Conservation (phyloP, 495 filamentous ascomycete species). For the Podospora fimiseda region DNA sequence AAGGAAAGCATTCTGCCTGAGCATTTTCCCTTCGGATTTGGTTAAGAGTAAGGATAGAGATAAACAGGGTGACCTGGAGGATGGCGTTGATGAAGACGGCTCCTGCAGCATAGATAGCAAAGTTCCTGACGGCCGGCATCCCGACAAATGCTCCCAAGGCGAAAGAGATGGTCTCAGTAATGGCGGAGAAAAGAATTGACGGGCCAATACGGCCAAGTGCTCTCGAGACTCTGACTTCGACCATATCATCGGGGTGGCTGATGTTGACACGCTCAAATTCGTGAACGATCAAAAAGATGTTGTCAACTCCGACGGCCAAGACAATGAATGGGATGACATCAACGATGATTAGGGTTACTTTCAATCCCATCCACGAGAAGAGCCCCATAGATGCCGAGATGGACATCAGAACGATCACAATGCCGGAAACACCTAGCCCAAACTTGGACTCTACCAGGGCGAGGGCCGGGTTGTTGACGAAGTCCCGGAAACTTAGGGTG, state of each 20-base stretch:
- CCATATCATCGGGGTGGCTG: conserved; percentile 74
- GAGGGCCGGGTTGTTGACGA: conserved; percentile 73
- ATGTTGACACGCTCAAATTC: conserved; percentile 94
- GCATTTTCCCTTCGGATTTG: conserved; percentile 78
- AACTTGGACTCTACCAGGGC: conserved; percentile 93
- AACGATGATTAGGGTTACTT: conserved; percentile 93
- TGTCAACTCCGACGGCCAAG: conserved; percentile 92
- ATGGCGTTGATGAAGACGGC: conserved; percentile 96
- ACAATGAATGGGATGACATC: conserved; percentile 98
- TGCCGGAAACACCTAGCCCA: conserved; percentile 83
- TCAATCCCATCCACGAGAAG: conserved; percentile 82
- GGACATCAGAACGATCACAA: conserved; percentile 93
- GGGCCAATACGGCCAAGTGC: conserved; percentile 92
- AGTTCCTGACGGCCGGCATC: conserved; percentile 96
- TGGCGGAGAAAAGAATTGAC: conserved; percentile 89
- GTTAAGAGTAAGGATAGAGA: conserved; percentile 84
- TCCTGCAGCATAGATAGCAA: conserved; percentile 91
- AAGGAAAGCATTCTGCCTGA: conserved; percentile 92
- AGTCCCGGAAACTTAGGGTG: conserved; percentile 64
- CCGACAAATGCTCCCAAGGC: conserved; percentile 86
- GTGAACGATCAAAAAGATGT: conserved; percentile 97
- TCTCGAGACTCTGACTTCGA: conserved; percentile 77
- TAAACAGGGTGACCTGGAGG: conserved; percentile 92
- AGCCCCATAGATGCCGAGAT: conserved; percentile 90
- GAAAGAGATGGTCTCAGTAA: conserved; percentile 90